These are phyloP conservation scores for Rhizophagus clarus DNA, from an alignment of 192 early-diverging fungal genomes.

Conservation along the genomic window DNA sequence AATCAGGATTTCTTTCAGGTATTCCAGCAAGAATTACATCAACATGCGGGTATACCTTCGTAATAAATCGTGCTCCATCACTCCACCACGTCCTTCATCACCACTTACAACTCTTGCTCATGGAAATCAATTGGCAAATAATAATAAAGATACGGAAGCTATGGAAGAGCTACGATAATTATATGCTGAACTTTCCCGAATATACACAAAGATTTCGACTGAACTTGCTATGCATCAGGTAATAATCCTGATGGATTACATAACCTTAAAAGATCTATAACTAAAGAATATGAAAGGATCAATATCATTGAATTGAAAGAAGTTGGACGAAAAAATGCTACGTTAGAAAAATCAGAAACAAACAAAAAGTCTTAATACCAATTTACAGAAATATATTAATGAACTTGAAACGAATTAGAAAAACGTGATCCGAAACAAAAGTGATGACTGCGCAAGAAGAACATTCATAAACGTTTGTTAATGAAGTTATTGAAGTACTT, in stretches of 20 bases:
- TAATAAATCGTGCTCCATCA: background rate
- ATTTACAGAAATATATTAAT: constrained; percentile 11
- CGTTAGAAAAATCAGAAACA: background rate
- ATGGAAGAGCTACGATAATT: constrained; percentile 44
- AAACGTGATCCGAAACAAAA: background rate
- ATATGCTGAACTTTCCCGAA: constrained; percentile 14
- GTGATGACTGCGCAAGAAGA: background rate
- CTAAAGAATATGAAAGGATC: constrained; percentile 67
- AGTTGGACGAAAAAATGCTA: constrained; percentile 51
- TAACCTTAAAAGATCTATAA: constrained; percentile 36
- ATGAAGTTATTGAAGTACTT: background rate
- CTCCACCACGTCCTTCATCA: background rate
- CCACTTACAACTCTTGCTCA: background rate
- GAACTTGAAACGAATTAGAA: constrained; percentile 13
- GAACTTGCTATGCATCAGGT: constrained; percentile 24
- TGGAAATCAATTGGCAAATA: constrained; percentile 30
- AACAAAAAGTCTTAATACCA: background rate
- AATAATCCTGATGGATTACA: constrained; percentile 12
- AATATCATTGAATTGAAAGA: constrained; percentile 57
- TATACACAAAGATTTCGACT: constrained; percentile 4
- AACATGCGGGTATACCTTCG: background rate
- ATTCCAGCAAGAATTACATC: background rate
- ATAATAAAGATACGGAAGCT: constrained; percentile 24
- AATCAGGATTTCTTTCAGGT: background rate
- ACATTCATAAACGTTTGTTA: background rate